Conservation (phyloP, 805 yeast species). For the Kodamaea kaohsiungensis region DNA sequence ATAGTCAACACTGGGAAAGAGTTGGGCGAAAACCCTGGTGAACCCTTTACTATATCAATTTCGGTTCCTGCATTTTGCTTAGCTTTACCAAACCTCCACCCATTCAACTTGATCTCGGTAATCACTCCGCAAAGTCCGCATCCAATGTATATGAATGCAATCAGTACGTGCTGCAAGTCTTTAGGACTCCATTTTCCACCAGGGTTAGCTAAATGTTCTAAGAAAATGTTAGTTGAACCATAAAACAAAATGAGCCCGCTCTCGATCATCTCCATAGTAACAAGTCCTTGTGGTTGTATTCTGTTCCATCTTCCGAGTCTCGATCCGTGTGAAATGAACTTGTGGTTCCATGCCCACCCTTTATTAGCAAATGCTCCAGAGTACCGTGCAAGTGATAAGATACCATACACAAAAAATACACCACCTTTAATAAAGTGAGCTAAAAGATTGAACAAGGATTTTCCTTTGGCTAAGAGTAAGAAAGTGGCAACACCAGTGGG, state of each 20-base stretch:
- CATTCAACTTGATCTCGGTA: conserved; percentile 63
- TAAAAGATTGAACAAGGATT: conserved; percentile 70
- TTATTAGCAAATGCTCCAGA: conserved; percentile 73
- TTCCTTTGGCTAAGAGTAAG: conserved; percentile 66
- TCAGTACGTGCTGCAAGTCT: conserved; percentile 86
- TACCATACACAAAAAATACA: conserved; percentile 75
- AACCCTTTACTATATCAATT: conserved; percentile 24
- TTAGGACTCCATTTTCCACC: conserved; percentile 89
- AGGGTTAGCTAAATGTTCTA: conserved; percentile 72
- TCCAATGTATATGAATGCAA: conserved; percentile 90
- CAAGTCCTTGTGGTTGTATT: conserved; percentile 46
- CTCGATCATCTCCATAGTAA: conserved; percentile 87
- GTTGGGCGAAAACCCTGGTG: conserved; percentile 85
- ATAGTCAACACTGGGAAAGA: conserved; percentile 93
- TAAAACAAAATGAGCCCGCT: conserved; percentile 78
- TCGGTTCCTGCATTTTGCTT: conserved; percentile 14
- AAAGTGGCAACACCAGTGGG: conserved; percentile 66
- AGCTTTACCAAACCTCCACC: conserved; percentile 57
- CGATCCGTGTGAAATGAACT: conserved; percentile 15
- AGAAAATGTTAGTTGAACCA: conserved; percentile 84
- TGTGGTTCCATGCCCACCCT: conserved; percentile 91
- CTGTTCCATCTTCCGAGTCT: conserved; percentile 31
- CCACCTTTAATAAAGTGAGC: conserved; percentile 98
- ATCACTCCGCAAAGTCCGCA: conserved; percentile 90
- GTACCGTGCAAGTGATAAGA: conserved; percentile 80